Base-by-base conservation (phyloP, 129 eudicot species). In the Cynara cardunculus region DNA sequence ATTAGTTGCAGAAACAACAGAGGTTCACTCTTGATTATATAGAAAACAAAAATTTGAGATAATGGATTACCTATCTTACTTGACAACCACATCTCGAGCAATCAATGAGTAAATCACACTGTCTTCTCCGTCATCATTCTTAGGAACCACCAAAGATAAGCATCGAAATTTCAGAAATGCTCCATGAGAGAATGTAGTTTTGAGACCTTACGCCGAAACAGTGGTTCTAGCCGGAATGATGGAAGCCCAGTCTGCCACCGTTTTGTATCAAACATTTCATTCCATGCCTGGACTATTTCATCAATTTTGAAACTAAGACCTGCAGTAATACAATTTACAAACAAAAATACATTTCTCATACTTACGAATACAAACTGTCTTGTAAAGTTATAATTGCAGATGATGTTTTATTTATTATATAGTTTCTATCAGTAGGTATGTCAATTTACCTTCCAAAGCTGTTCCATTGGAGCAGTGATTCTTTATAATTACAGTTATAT, bases 201-300 rank as follows among this genome's bases (percentile, higher is more conserved):
- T 5, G 99, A 87, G 69, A 89, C 88, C 69, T 92, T 86, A 25
- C 99, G 69, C 32, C 94, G 91, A 83, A 95, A 90, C 85, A 92
- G 75, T 18, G 99, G 99, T 81, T 90, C 97, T 56, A 95, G 72
- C 53, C 91, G 89, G 71, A 88, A 90, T 73, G 93, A 87, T 26
- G 94, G 87, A 72, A 86, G 90, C 19, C 94, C 97, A 74, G 87
- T 85, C 78, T 82, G 99, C 97, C 97, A 90, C 72, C 94, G 81
- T 79, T 92, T 89, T n/a, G 93, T 91, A 90, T 95, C 97, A 77
- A 92, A 95, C 99, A 95, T 95, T 85, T 95, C 99, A 81, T 90
- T 89, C 97, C 97, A 95, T 25, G 99, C 99, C 81, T 92, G 96
- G 35, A 95, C 96, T 37, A 95, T 88, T 82, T 95, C 99, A 85